phyloP scores from a whole-genome alignment of 2,329 filamentous ascomycete species.

The Monilinia fructigena region DNA sequence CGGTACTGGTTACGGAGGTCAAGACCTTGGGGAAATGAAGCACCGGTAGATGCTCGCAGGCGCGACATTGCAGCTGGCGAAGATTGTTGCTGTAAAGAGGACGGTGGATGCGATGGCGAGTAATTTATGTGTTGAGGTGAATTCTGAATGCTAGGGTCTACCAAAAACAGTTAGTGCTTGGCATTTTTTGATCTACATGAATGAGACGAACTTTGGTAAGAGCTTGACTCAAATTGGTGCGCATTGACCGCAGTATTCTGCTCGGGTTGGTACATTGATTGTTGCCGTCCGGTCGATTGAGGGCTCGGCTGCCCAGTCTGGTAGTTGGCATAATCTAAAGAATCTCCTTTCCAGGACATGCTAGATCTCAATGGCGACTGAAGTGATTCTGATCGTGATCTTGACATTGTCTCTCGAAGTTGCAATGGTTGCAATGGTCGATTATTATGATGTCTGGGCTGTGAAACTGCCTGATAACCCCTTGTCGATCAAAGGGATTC shows the following conservation, averaged over 20 bases:
- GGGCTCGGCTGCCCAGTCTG: slow-evolving; percentile 49
- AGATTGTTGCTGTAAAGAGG: slow-evolving; percentile 47
- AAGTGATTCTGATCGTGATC: slow-evolving; percentile 56
- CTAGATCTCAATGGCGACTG: slow-evolving; percentile 59
- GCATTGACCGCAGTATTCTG: slow-evolving; percentile 46
- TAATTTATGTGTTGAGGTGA: slow-evolving; percentile 53
- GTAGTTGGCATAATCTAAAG: slow-evolving; percentile 56
- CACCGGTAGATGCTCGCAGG: slow-evolving; percentile 50
- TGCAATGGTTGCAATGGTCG: slow-evolving; percentile 58
- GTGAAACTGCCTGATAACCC: slow-evolving; percentile 49
- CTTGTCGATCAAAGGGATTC: slow-evolving; percentile 53
- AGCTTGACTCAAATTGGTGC: slow-evolving; percentile 51
- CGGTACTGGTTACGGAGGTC: slow-evolving; percentile 50
- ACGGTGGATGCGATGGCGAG: slow-evolving; percentile 44
- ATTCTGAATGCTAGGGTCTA: slow-evolving; percentile 48
- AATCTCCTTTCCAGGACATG: slow-evolving; percentile 63
- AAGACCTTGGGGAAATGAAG: slow-evolving; percentile 46
- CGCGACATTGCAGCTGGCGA: slow-evolving; percentile 47
- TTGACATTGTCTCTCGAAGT: slow-evolving; percentile 55
- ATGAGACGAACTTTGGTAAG: slow-evolving; percentile 50
- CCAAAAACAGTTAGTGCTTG: slow-evolving; percentile 30
- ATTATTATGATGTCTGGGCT: slow-evolving; percentile 45
- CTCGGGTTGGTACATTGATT: slow-evolving; percentile 52
- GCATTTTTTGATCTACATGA: slow-evolving; percentile 29
- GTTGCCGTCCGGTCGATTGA: slow-evolving; percentile 48